A percentile compares a stretch with the other conserved stretches of the same genome.
phyloP scores from a whole-genome alignment of 2,329 filamentous ascomycete genomes.

The Ophiobolus disseminans region DNA sequence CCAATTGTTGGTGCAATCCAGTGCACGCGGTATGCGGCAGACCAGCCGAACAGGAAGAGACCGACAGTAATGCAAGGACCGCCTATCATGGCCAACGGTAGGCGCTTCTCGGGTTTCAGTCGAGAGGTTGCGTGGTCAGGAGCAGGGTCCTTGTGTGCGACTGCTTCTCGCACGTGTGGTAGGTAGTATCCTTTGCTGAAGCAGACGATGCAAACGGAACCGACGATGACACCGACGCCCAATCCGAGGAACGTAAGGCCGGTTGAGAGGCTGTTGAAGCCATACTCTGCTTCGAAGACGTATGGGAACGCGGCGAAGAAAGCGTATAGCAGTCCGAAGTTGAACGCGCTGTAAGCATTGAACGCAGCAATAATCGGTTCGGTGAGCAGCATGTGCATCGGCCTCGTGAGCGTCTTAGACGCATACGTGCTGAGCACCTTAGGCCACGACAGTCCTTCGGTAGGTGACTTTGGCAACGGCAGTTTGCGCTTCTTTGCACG shows the following conservation, averaged over 20 bases:
- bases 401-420: conserved; percentile 46
- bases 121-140: too few species aligned
- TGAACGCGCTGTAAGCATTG: conserved; percentile 30
- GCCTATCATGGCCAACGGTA: conserved; percentile 11
- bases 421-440: conserved; percentile 2
- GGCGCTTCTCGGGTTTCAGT: conserved; percentile 9
- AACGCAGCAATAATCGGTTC: conserved; percentile 33
- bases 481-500: neutral
- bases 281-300: conserved; percentile 26
- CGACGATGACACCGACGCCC: conserved; percentile 22
- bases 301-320: conserved; percentile 35
- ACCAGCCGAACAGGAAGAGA: conserved; percentile 17
- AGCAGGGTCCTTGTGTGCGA: too few species aligned
- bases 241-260: conserved; percentile 28
- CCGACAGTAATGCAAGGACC: conserved; percentile 6
- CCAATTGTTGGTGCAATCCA: conserved; percentile 49
- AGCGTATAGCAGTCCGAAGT: conserved; percentile 31
- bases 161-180: too few species aligned
- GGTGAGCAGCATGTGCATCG: conserved; percentile 51
- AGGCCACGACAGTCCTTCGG: neutral
- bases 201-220: conserved; percentile 22
- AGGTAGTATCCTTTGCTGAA: neutral
- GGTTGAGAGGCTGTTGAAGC: conserved; percentile 9
- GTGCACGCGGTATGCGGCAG: conserved; percentile 29
- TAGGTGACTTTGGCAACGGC: neutral